Percentiles rank a stretch among this genome's conserved stretches.
These are phyloP conservation scores for Xylaria multiplex DNA, from an alignment of 2,329 filamentous ascomycete genomes.

Conservation along the genomic window DNA sequence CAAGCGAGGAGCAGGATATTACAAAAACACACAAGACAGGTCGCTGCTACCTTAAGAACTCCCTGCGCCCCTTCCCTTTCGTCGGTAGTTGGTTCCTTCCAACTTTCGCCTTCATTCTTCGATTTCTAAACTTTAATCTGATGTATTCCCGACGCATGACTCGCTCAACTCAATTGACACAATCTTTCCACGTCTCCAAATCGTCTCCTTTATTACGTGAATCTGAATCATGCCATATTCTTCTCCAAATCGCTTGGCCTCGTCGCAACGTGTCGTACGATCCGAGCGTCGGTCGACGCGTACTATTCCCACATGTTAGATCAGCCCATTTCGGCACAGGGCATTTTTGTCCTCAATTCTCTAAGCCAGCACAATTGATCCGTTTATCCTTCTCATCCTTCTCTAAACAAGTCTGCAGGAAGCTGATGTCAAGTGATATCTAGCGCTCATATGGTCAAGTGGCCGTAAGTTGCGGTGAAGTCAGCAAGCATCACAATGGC, in stretches of 20 bases:
- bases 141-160: slow-evolving; percentile 2
- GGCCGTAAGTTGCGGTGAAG: slow-evolving; percentile 2
- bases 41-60: slow-evolving; percentile 16
- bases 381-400: not conserved
- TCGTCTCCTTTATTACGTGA: not conserved
- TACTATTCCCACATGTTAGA: not conserved
- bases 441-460: slow-evolving; percentile 10
- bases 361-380: not conserved
- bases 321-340: slow-evolving; percentile 18
- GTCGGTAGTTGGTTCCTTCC: not conserved
- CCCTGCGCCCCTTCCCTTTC: not conserved
- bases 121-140: not conserved
- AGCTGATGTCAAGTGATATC: slow-evolving; percentile 12
- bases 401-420: not conserved
- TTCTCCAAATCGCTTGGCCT: not conserved
- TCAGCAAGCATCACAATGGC: not conserved
- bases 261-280: slow-evolving; percentile 21
- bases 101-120: not conserved
- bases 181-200: not conserved
- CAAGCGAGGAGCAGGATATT: slow-evolving; percentile 21
- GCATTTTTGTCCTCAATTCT: not conserved
- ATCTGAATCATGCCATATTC: slow-evolving; percentile 1
- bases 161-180: slow-evolving; percentile 19
- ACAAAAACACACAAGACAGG: slow-evolving; percentile 5
- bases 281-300: slow-evolving; percentile 18